phyloP scores from a whole-genome alignment of 108 stramenopile species.

The Pseudonitzschia multiseries region DNA sequence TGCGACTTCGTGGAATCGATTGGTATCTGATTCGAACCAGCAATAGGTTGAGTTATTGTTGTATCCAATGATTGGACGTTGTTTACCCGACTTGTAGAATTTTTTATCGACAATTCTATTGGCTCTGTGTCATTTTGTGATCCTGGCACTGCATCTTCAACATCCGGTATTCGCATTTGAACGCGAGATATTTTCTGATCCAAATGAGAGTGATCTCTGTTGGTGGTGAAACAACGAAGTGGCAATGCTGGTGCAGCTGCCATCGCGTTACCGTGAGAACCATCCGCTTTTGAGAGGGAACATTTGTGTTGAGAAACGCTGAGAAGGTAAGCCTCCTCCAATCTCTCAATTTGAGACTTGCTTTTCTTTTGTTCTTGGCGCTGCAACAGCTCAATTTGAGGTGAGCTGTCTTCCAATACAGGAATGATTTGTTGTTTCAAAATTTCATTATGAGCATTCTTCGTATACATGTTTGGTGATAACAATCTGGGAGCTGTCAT shows the following conservation, averaged over 20 bases:
- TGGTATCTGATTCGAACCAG: not conserved
- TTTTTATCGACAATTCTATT: not conserved
- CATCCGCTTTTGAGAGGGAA: not conserved
- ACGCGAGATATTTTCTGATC: not conserved
- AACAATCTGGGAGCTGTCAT: not conserved
- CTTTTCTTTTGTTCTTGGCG: not conserved
- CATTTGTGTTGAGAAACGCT: not conserved
- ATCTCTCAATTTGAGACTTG: not conserved
- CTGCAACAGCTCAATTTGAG: not conserved
- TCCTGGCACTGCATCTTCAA: not conserved
- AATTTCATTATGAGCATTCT: not conserved
- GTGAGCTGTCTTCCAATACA: not conserved
- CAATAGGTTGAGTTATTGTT: not conserved
- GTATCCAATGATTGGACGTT: not conserved
- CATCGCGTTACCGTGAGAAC: not conserved
- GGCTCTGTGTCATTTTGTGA: not conserved
- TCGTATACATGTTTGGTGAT: not conserved
- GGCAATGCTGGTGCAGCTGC: not conserved
- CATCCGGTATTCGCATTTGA: not conserved
- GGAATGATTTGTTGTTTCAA: not conserved
- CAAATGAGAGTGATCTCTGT: not conserved
- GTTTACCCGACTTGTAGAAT: not conserved
- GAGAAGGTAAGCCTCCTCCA: conserved; percentile 8
- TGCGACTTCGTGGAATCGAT: not conserved
- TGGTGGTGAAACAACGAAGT: no score